Percentiles rank a stretch among this genome's conserved stretches.
Conservation (phyloP, 176 grass and related monocot genomes). For the Typha latifolia region DNA sequence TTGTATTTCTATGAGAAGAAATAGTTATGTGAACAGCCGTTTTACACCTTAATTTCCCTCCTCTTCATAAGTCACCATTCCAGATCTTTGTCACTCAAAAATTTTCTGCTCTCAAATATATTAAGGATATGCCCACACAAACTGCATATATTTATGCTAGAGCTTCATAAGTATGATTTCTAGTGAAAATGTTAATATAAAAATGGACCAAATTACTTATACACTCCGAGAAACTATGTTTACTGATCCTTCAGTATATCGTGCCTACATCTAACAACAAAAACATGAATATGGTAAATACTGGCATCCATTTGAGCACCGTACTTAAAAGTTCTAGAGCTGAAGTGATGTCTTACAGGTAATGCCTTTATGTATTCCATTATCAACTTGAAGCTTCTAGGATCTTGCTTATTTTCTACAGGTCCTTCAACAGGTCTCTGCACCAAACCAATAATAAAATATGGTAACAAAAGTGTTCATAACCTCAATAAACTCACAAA, state of each 20-base stretch:
- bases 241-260: background rate
- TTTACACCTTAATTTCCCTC: no score
- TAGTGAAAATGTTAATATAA: no score
- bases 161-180: no score
- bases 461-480: background rate
- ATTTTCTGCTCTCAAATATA: no score
- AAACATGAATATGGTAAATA: background rate
- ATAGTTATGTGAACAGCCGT: no score
- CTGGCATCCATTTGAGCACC: background rate
- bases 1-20: no score
- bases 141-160: no score
- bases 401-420: constrained; percentile 52
- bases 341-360: constrained; percentile 44
- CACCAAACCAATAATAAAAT: constrained; percentile 18
- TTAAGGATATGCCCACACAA: no score
- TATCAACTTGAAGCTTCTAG: constrained; percentile 80
- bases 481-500: background rate
- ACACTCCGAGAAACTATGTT: background rate
- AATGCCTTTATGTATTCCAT: constrained; percentile 94
- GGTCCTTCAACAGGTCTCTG: constrained; percentile 77
- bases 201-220: no score
- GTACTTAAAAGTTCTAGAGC: background rate
- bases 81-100: no score
- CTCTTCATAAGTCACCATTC: no score
- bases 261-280: background rate